These are phyloP conservation scores for Lentinula guzmanii DNA, from an alignment of 768 basidiomycete species.

Conservation along the genomic window DNA sequence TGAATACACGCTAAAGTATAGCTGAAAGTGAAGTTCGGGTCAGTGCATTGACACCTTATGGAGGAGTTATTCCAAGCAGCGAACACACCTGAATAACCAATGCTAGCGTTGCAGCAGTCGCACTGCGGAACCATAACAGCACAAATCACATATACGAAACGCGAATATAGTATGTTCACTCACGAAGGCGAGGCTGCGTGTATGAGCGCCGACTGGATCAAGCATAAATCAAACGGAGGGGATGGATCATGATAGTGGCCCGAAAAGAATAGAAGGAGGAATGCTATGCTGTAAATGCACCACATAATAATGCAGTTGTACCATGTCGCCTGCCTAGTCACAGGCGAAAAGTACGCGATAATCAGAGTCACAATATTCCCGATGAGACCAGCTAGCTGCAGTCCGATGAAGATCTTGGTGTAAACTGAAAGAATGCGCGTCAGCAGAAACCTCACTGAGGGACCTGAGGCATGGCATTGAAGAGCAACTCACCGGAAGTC, in stretches of 20 bases:
- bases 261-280: constrained; percentile 24
- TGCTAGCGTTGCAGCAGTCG: not conserved
- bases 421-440: not conserved
- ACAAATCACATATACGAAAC: not conserved
- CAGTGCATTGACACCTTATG: too few species aligned
- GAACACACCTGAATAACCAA: not conserved
- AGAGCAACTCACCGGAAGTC: not conserved
- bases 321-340: constrained; percentile 20
- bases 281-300: constrained; percentile 28
- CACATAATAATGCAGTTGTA: constrained; percentile 30
- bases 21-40: not conserved
- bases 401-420: constrained; percentile 18
- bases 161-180: constrained; percentile 5
- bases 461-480: not conserved
- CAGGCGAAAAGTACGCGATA: constrained; percentile 19
- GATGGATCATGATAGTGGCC: constrained; percentile 19
- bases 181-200: constrained; percentile 28
- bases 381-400: constrained; percentile 23
- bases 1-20: not conserved
- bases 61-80: too few species aligned
- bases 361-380: constrained; percentile 18
- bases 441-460: not conserved
- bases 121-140: not conserved
- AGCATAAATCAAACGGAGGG: constrained; percentile 20
- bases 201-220: constrained; percentile 23